Evolutionary conservation across 2,329 filamentous ascomycete species (phyloP).

Genomic region (Xylaria polymorpha): DNA sequence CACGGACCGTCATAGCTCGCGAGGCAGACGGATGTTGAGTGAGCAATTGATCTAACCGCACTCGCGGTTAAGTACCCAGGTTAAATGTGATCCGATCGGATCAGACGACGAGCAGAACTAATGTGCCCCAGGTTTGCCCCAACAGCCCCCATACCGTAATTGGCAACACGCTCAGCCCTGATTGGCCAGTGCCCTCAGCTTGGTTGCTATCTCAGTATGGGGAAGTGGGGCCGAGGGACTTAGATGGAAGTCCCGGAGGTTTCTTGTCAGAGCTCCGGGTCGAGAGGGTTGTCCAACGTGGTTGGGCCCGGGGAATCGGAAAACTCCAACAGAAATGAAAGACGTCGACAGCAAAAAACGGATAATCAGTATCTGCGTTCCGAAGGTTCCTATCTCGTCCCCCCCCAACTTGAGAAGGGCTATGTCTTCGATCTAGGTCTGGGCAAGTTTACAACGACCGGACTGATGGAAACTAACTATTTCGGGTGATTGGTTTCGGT

Average conservation of each 20-base stretch:
- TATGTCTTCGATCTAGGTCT: background rate
- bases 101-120: conserved; percentile 22
- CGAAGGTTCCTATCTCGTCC: conserved; percentile 1
- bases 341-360: conserved; percentile 1
- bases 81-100: conserved; percentile 29
- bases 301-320: conserved; percentile 24
- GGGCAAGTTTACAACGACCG: background rate
- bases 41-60: conserved; percentile 29
- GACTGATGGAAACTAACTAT: conserved; percentile 20
- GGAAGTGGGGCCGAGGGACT: conserved; percentile 26
- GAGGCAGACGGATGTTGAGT: conserved; percentile 27
- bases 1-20: conserved; percentile 19
- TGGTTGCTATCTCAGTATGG: conserved; percentile 13
- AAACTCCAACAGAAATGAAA: conserved; percentile 6
- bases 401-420: background rate
- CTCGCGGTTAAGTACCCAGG: conserved; percentile 36
- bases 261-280: conserved; percentile 22
- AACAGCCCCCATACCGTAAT: conserved; percentile 17
- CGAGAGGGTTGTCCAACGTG: background rate
- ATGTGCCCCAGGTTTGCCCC: conserved; percentile 4
- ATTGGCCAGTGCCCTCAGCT: conserved; percentile 28
- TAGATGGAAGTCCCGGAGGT: conserved; percentile 20
- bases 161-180: conserved; percentile 4
- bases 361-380: conserved; percentile 6
- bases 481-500: conserved; percentile 20